Conservation (phyloP, 352 stramenopile genomes). For the Phytophthora syringae region DNA sequence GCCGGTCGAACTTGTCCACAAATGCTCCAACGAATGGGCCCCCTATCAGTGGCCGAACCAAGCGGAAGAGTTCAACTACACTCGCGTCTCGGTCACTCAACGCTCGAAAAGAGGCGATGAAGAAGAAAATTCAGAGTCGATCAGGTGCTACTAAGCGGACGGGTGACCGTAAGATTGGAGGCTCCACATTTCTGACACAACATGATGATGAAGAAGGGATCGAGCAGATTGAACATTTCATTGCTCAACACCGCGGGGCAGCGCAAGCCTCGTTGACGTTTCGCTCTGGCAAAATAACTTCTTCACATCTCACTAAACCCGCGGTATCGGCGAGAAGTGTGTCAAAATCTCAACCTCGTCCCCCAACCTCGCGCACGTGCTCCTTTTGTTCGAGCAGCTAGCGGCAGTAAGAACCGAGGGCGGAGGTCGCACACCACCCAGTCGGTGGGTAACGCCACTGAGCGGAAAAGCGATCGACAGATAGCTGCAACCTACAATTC, state of each 20-base stretch:
- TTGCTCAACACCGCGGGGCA: conserved; percentile 19
- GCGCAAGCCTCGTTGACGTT: conserved; percentile 21
- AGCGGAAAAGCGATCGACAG: conserved; percentile 1
- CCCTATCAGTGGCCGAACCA: neutral
- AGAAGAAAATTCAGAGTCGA: conserved; percentile 42
- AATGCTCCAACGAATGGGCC: neutral
- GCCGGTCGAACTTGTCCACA: conserved; percentile 11
- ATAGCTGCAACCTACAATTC: neutral
- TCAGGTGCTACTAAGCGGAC: neutral
- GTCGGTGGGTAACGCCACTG: neutral
- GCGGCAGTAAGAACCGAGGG: neutral
- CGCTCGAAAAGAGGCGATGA: conserved; percentile 49
- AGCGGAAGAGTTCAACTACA: conserved; percentile 16
- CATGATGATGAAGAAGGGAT: conserved; percentile 46
- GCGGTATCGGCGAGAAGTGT: conserved; percentile 10
- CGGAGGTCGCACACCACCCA: neutral
- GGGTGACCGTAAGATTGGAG: conserved; percentile 22
- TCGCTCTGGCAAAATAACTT: conserved; percentile 9
- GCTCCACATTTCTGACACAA: conserved; percentile 52
- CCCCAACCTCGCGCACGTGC: conserved; percentile 3
- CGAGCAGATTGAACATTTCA: conserved; percentile 25
- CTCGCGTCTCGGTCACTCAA: conserved; percentile 16
- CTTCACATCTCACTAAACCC: neutral
- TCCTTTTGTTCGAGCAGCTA: conserved; percentile 1
- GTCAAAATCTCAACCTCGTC: conserved; percentile 10